These are phyloP conservation scores for Penicillium mononematosum DNA, from an alignment of 495 filamentous ascomycete species.

Conservation along the genomic window DNA sequence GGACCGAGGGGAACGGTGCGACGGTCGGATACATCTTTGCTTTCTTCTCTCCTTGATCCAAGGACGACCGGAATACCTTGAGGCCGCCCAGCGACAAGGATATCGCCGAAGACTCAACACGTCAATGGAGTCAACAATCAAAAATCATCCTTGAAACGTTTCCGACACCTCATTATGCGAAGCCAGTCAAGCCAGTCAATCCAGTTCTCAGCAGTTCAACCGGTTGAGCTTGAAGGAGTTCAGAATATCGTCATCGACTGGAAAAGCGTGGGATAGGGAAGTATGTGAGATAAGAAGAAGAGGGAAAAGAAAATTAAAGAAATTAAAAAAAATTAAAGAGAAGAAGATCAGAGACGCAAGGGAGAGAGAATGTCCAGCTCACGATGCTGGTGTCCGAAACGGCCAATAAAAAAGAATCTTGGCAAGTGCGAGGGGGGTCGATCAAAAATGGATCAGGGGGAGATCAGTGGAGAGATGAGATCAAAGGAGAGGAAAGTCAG, in stretches of 20 bases:
- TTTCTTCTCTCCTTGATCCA: slow-evolving; percentile 6
- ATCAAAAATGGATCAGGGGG: not conserved
- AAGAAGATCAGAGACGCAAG: slow-evolving; percentile 24
- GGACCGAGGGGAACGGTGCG: slow-evolving; percentile 44
- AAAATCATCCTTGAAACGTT: slow-evolving; percentile 50
- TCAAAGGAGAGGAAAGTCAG: not conserved
- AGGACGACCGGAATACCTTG: slow-evolving; percentile 9
- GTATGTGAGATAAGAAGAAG: slow-evolving; percentile 11
- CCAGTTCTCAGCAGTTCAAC: slow-evolving; percentile 12
- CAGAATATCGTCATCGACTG: slow-evolving; percentile 21
- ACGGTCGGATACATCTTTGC: slow-evolving; percentile 49
- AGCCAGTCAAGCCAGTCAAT: slow-evolving; percentile 23
- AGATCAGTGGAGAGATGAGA: not conserved
- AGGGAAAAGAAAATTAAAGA: slow-evolving; percentile 2
- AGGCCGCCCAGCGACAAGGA: slow-evolving; percentile 6
- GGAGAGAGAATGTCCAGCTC: slow-evolving; percentile 26
- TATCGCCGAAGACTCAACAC: slow-evolving; percentile 21
- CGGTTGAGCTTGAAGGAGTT: slow-evolving; percentile 1
- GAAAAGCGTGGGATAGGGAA: slow-evolving; percentile 17
- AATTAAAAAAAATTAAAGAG: not conserved
- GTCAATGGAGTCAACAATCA: slow-evolving; percentile 34
- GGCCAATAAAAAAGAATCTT: slow-evolving; percentile 28
- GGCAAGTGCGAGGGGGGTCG: slow-evolving; percentile 19
- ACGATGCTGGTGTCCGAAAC: slow-evolving; percentile 26
- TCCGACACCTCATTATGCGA: slow-evolving; percentile 53